Percentiles rank a stretch among this genome's conserved stretches.
Conservation (phyloP, 208 protist species). For the Leishmania turanica region DNA sequence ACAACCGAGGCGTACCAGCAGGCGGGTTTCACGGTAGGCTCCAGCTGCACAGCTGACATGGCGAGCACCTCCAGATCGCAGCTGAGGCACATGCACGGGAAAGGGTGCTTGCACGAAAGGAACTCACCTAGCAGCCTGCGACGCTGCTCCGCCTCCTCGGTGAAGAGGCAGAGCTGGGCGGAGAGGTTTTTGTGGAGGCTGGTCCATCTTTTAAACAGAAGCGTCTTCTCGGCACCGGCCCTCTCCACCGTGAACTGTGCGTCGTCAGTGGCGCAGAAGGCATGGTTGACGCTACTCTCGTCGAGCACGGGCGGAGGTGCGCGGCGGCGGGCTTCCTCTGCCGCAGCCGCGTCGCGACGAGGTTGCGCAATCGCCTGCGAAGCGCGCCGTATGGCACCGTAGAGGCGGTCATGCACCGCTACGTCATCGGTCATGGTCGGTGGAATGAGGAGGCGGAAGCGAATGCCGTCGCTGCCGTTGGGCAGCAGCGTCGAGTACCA, state of each 20-base stretch:
- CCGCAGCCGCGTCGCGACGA: constrained; percentile 7
- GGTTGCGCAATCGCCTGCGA: constrained; percentile 18
- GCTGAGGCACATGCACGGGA: constrained; percentile 42
- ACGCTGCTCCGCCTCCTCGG: constrained; percentile 41
- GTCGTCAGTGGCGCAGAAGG: neutral
- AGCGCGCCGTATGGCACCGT: constrained; percentile 3
- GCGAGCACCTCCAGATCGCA: constrained; percentile 58
- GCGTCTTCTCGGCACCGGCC: constrained; percentile 32
- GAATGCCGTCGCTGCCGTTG: constrained; percentile 19
- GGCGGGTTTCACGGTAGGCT: constrained; percentile 35
- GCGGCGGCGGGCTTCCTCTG: neutral
- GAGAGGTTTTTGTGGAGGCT: constrained; percentile 27
- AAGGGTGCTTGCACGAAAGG: constrained; percentile 50
- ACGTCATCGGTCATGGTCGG: constrained; percentile 19
- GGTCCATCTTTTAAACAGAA: constrained; percentile 31
- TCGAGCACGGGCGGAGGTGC: neutral
- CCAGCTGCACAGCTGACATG: constrained; percentile 46
- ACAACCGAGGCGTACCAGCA: constrained; percentile 59
- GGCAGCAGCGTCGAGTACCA: constrained; percentile 38
- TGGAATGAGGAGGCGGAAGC: constrained; percentile 16
- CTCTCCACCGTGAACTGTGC: constrained; percentile 9
- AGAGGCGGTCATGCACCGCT: constrained; percentile 9
- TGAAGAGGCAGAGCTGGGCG: constrained; percentile 33
- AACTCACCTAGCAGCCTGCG: constrained; percentile 43
- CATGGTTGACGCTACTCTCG: neutral